Evolutionary conservation across 2,329 filamentous ascomycete genomes (phyloP).

Genomic region (Ceratocystis albifundus): DNA sequence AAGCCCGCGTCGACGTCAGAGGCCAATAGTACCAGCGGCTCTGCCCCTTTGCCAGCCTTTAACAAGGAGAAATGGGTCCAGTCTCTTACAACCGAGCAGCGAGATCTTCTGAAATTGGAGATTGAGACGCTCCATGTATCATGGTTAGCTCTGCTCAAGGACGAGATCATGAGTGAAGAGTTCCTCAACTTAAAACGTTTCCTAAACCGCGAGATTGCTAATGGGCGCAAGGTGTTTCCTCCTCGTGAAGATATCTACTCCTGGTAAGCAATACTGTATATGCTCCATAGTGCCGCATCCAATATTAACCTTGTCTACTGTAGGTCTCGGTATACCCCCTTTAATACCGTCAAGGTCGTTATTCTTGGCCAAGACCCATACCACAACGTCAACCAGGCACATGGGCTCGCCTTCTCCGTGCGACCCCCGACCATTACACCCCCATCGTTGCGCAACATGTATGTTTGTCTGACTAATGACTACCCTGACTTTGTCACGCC

Average conservation of each 20-base stretch:
- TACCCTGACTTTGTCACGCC: slow-evolving; percentile 70
- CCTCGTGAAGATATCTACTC: slow-evolving; percentile 84
- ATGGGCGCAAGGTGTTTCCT: slow-evolving; percentile 72
- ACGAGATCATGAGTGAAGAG: slow-evolving; percentile 64
- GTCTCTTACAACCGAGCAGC: slow-evolving; percentile 68
- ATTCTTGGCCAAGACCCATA: slow-evolving; percentile 96
- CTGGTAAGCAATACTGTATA: slow-evolving; percentile 49
- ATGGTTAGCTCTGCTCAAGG: slow-evolving; percentile 82
- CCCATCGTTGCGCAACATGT: slow-evolving; percentile 88
- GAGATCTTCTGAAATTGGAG: slow-evolving; percentile 69
- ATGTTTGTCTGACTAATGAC: slow-evolving; percentile 74
- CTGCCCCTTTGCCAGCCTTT: slow-evolving; percentile 29
- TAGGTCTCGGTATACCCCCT: slow-evolving; percentile 88
- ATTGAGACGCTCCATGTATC: slow-evolving; percentile 85
- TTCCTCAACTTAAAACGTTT: slow-evolving; percentile 86
- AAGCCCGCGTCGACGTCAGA: slow-evolving; percentile 42
- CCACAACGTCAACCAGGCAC: slow-evolving; percentile 89
- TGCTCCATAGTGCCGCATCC: too few relatives aligned
- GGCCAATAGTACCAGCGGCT: slow-evolving; percentile 28
- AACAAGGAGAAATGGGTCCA: slow-evolving; percentile 86
- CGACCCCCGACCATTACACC: slow-evolving; percentile 78
- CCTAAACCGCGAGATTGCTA: slow-evolving; percentile 61
- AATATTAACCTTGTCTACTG: slow-evolving; percentile 23
- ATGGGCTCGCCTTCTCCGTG: slow-evolving; percentile 92
- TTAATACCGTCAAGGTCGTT: slow-evolving; percentile 79